Evolutionary conservation across 2,329 filamentous ascomycete species (phyloP), one percentile per base, ranked within the genome.

Genomic region (Sclerotinia trifoliorum): DNA sequence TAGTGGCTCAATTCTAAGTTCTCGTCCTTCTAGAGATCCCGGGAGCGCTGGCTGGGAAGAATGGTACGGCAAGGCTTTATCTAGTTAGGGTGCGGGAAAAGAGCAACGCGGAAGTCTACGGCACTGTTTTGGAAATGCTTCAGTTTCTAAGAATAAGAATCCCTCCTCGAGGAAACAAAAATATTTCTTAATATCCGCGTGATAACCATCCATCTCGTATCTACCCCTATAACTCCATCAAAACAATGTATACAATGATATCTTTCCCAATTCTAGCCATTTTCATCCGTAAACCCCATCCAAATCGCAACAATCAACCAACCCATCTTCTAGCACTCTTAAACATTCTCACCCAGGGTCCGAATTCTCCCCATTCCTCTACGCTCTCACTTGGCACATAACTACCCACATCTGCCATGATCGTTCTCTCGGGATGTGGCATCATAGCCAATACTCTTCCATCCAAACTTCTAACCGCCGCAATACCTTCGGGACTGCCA

Each of bases 301-400:
- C 60, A 51, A 39, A 63, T 63, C 29, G 48, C 35, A 21, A 8
- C 60, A 57, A 57, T 68, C 63, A 73, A 26, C 73, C 73, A 67
- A 89, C 88, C 90, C 90, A 92, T 75, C 87, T 81, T 79, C 90
- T 87, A 21, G 88, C 90, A 78, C 88, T 91, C 81, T 85, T 88
- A 78, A 92, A 92, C 80, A 92, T 82, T 70, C 89, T 81, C 49
- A 85, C 83, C 90, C 90, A 92, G 19, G 90, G 89, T 21, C 88
- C 88, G 75, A 87, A 84, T 70, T 90, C 87, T n/a, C 88, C 88
- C 88, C 88, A 90, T 70, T 86, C 83, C 73, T 85, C 84, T 46
- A 76, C 79, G 75, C 81, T 80, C 15, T 82, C 83, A 51, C 82
- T 80, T 3, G 88, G 87, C 58, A 88, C 79, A 77, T 85, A 92